Conservation (phyloP, 352 stramenopile genomes). For the Globisporangium spiculum region DNA sequence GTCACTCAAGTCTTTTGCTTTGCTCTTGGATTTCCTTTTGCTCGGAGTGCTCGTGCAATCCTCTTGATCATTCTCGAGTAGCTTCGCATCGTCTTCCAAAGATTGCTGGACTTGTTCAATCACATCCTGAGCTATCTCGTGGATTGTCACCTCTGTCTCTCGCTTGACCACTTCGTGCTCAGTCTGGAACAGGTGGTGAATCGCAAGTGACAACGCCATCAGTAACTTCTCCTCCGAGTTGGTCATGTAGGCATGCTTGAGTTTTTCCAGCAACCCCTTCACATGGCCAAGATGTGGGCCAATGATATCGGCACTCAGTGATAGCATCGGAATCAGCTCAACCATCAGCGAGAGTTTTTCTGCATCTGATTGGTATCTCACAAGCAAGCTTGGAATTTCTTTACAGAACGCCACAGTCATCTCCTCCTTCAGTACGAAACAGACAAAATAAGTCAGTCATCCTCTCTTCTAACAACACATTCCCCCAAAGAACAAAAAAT, state of each 20-base stretch:
- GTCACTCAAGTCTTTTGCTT: slow-evolving; percentile 55
- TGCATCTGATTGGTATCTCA: slow-evolving; percentile 72
- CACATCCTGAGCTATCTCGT: slow-evolving; percentile 66
- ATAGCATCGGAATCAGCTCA: slow-evolving; percentile 72
- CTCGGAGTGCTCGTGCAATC: slow-evolving; percentile 14
- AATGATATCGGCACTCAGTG: slow-evolving; percentile 56
- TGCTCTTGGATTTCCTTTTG: slow-evolving; percentile 29
- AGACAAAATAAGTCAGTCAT: not conserved
- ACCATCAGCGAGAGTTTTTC: slow-evolving; percentile 77
- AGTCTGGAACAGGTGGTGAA: slow-evolving; percentile 67
- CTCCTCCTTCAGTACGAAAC: slow-evolving; percentile 45
- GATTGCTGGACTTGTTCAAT: slow-evolving; percentile 57
- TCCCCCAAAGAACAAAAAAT: not conserved
- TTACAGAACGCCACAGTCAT: slow-evolving; percentile 79
- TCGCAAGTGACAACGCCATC: slow-evolving; percentile 57
- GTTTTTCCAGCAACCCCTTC: slow-evolving; percentile 67
- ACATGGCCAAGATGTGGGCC: slow-evolving; percentile 67
- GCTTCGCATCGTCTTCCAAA: slow-evolving; percentile 50
- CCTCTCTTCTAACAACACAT: not conserved
- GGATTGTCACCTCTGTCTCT: slow-evolving; percentile 71
- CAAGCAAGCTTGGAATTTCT: slow-evolving; percentile 73
- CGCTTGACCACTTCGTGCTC: slow-evolving; percentile 78
- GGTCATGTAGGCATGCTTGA: slow-evolving; percentile 68
- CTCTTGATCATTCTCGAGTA: slow-evolving; percentile 22
- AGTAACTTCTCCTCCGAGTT: slow-evolving; percentile 73